Conservation (phyloP, 129 eudicot genomes). For the Flaveria sonorensis region DNA sequence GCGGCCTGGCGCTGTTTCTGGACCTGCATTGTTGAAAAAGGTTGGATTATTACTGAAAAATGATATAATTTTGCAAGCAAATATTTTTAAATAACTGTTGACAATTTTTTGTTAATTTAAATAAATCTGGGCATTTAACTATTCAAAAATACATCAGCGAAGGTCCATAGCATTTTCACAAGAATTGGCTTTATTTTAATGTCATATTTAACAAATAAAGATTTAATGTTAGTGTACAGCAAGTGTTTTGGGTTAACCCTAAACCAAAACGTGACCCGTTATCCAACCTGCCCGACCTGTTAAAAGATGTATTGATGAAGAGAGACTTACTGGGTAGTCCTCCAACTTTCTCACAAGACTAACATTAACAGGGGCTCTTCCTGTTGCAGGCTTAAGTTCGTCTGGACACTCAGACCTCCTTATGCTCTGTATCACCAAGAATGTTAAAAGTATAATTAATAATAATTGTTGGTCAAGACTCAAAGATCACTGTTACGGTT, state of each 20-base stretch:
- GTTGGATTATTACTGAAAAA: not conserved
- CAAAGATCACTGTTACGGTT: not conserved
- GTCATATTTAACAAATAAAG: not conserved
- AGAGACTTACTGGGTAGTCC: conserved; percentile 58
- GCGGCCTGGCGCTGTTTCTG: conserved; percentile 45
- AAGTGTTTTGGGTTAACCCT: not conserved
- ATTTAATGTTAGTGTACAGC: not conserved
- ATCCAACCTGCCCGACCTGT: not conserved
- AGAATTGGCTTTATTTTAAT: not conserved
- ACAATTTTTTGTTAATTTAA: not conserved
- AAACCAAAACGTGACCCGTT: not conserved
- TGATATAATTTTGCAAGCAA: not conserved
- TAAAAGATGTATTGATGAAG: not conserved
- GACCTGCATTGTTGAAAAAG: conserved; percentile 33
- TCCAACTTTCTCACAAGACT: conserved; percentile 65
- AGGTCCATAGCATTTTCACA: not conserved
- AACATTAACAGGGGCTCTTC: conserved; percentile 55
- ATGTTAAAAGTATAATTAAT: not conserved
- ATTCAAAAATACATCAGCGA: not conserved
- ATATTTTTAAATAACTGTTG: not conserved
- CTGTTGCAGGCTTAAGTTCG: conserved; percentile 70
- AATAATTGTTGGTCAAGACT: not conserved
- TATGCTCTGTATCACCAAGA: conserved; percentile 61
- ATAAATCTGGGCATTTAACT: not conserved
- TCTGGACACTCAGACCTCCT: conserved; percentile 72